Percentiles rank a stretch among this genome's conserved stretches.
phyloP scores from a whole-genome alignment of 331 rosid genomes.

The Rhamnella rubrinervis region DNA sequence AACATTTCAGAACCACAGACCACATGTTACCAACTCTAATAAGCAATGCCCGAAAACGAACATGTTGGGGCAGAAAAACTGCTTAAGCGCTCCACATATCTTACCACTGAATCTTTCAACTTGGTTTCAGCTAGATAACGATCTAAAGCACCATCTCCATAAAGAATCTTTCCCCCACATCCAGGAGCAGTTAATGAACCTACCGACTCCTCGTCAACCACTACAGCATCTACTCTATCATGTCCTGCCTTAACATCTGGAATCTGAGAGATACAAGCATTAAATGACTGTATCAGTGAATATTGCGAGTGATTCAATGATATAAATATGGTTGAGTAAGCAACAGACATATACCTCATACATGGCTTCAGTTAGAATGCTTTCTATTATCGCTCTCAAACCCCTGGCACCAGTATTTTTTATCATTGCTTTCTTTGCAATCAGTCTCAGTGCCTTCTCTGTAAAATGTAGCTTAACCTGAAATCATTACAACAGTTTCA shows the following conservation, averaged over 20 bases:
- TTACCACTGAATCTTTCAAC: conserved; percentile 60
- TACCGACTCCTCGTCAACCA: conserved; percentile 78
- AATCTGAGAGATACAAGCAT: conserved; percentile 50
- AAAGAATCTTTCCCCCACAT: conserved; percentile 82
- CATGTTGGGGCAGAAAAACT: too few species aligned
- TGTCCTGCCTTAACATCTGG: conserved; percentile 80
- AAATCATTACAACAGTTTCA: conserved; percentile 16
- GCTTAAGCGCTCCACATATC: neutral
- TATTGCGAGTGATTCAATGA: too few species aligned
- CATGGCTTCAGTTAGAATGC: conserved; percentile 87
- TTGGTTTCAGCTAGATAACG: conserved; percentile 45
- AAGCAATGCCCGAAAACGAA: too few species aligned
- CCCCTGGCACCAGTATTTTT: conserved; percentile 98
- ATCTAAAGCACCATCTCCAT: conserved; percentile 75
- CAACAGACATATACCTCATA: conserved; percentile 57
- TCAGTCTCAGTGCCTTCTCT: conserved; percentile 69
- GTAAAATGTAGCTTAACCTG: conserved; percentile 88
- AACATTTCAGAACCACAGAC: neutral
- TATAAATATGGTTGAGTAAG: too few species aligned
- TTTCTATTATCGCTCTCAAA: conserved; percentile 80
- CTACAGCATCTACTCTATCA: conserved; percentile 80
- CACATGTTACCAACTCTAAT: too few species aligned
- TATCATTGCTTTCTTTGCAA: conserved; percentile 84
- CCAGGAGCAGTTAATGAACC: conserved; percentile 57
- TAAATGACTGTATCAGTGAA: too few species aligned